Evolutionary conservation across 768 basidiomycete genomes (phyloP), one percentile per base, ranked within the genome.

Genomic region (Pisolithus orientalis): DNA sequence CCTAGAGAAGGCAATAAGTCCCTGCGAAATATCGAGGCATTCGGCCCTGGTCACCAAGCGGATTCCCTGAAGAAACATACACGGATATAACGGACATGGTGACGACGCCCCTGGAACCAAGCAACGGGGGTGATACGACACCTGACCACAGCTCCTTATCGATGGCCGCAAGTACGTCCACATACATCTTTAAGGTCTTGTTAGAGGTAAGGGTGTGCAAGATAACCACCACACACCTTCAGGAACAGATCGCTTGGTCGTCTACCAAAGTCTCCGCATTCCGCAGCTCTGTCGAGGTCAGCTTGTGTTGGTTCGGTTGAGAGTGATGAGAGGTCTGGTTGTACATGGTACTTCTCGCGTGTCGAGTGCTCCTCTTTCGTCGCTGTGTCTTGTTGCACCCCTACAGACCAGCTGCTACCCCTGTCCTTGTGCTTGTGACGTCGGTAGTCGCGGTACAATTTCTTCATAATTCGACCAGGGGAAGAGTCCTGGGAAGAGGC

Each of bases 1-100:
- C 40, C 76, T 80, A 53, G 7, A 53, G 37, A 48, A 49, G 28
- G 11, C 21, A 13, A 37, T 65, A 7, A 61, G 58, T 17, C 21
- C 40, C 13, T 34, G 13, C 11, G 11, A 3, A 13, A 34, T 4
- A 34, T 14, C 34, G 34, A 34, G 34, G 11, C 11, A 13, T 34
- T 11, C 34, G 34, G 47, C 27, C 2, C 44, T 25, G 5, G 27
- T 29, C 8, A 25, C 25, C 25, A 11, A 44, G 6, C 13, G n/a
- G n/a, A 32, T 21, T 7, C 37, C 34, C 11, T 14, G 44, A 24
- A 38, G 37, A 24, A 5, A 59, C 76, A 16, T 61, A 75, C 73
- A 81, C 67, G 16, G 83, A 84, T 59, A 85, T 71, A 58, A 86
- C 75, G 6, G 77, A 71, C 32, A 85, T 68, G 13, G 83, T 85